Evolutionary conservation across 371 early-diverging fungal species (phyloP).

Genomic region (Actinomucor elegans): DNA sequence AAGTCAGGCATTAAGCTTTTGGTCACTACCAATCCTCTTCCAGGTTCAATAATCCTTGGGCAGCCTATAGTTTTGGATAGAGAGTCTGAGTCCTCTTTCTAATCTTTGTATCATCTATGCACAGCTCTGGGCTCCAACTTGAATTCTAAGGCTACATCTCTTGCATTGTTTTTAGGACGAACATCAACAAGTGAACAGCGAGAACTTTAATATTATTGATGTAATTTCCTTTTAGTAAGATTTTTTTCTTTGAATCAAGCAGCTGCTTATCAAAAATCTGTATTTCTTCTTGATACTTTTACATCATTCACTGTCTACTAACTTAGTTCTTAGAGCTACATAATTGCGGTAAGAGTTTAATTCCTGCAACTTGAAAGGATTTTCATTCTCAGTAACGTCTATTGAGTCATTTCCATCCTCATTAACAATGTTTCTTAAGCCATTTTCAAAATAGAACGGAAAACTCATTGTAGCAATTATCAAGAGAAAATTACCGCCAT

Average conservation of each 20-base stretch:
- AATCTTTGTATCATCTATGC: conserved; percentile 10
- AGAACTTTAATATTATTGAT: conserved; percentile 6
- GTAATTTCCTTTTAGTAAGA: not conserved
- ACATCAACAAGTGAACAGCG: conserved; percentile 14
- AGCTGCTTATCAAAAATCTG: too few relatives aligned
- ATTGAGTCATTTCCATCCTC: too few relatives aligned
- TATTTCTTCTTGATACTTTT: too few relatives aligned
- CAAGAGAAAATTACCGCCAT: too few relatives aligned
- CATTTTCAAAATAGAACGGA: too few relatives aligned
- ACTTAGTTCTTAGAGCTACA: too few relatives aligned
- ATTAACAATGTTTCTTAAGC: too few relatives aligned
- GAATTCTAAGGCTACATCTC: not conserved
- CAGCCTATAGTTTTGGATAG: conserved; percentile 10
- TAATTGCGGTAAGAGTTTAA: too few relatives aligned
- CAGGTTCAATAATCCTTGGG: conserved; percentile 12
- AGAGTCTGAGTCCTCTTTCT: conserved; percentile 11
- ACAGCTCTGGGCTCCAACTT: conserved; percentile 7
- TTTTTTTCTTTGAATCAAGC: not conserved
- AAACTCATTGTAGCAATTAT: too few relatives aligned
- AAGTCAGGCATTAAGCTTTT: conserved; percentile 1
- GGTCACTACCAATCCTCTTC: conserved; percentile 8
- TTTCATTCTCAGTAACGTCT: too few relatives aligned
- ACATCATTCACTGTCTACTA: too few relatives aligned
- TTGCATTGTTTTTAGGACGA: conserved; percentile 11
- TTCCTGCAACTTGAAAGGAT: too few relatives aligned